A percentile compares a stretch with the other conserved stretches of the same genome.
These are phyloP conservation scores for Lactifluus subvellereus DNA, from an alignment of 768 basidiomycete genomes.

Conservation along the genomic window DNA sequence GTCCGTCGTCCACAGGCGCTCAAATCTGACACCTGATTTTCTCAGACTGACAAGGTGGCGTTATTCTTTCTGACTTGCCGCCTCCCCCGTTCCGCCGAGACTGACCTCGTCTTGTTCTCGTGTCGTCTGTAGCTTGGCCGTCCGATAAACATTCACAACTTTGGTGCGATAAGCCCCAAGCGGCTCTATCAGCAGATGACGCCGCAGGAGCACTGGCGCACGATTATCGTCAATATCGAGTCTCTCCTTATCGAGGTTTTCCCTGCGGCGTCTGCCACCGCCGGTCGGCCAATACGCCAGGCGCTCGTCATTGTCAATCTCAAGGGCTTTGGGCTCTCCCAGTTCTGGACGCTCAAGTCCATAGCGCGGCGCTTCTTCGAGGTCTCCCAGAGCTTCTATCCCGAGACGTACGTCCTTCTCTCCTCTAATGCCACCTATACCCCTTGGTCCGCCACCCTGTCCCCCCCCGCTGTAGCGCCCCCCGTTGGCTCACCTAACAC, in stretches of 20 bases:
- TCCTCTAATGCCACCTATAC: too few species aligned
- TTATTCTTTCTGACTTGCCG: not conserved
- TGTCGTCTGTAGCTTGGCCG: conserved; percentile 49
- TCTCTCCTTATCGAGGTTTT: conserved; percentile 59
- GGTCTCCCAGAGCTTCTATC: conserved; percentile 73
- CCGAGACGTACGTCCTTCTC: conserved; percentile 54
- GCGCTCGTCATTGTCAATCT: conserved; percentile 64
- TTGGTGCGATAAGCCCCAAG: conserved; percentile 53
- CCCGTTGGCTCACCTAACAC: not conserved
- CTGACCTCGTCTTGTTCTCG: not conserved
- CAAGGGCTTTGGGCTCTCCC: conserved; percentile 58
- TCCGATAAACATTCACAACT: conserved; percentile 61
- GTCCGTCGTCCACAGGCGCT: not conserved
- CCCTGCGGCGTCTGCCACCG: conserved; percentile 55
- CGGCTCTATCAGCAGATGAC: conserved; percentile 52
- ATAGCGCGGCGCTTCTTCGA: conserved; percentile 61
- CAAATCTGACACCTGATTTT: not conserved
- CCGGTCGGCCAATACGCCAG: conserved; percentile 45
- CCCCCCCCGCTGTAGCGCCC: not conserved
- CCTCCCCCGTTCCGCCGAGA: not conserved
- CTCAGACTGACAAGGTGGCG: conserved; percentile 63
- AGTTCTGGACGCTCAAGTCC: conserved; percentile 74
- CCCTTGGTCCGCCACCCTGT: not conserved
- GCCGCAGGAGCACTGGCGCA: conserved; percentile 49
- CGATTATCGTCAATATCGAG: conserved; percentile 60